Conservation (phyloP, 169 alveolate genomes). For the Ichthyophthirius multifiliis region DNA sequence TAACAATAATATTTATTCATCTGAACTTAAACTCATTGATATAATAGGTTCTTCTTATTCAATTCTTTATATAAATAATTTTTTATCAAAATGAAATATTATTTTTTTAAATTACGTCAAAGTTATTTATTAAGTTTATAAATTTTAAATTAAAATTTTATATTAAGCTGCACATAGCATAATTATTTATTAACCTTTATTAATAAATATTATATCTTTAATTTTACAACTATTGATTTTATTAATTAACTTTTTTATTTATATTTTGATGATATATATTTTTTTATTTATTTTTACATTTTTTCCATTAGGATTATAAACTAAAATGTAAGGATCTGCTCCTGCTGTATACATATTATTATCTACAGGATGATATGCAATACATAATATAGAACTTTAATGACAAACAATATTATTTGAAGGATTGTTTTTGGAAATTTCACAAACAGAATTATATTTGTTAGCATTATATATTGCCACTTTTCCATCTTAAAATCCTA, state of each 20-base stretch:
- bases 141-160: neutral
- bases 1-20: too few species aligned
- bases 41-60: too few species aligned
- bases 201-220: neutral
- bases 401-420: neutral
- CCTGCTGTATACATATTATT: neutral
- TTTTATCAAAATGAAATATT: too few species aligned
- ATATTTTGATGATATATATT: neutral
- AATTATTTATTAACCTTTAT: neutral
- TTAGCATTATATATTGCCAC: neutral
- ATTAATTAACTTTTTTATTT: neutral
- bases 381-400: neutral
- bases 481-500: neutral
- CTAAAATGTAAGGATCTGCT: constrained; percentile 1
- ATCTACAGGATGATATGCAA: neutral
- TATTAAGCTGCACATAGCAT: neutral
- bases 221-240: neutral
- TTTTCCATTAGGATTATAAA: neutral
- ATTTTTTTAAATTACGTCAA: neutral
- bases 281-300: neutral
- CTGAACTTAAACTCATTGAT: neutral
- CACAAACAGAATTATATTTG: neutral
- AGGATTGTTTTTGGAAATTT: neutral
- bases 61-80: neutral
- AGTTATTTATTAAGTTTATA: neutral